Conservation (phyloP, 2,329 filamentous ascomycete genomes). For the Rhynchosporium agropyri region DNA sequence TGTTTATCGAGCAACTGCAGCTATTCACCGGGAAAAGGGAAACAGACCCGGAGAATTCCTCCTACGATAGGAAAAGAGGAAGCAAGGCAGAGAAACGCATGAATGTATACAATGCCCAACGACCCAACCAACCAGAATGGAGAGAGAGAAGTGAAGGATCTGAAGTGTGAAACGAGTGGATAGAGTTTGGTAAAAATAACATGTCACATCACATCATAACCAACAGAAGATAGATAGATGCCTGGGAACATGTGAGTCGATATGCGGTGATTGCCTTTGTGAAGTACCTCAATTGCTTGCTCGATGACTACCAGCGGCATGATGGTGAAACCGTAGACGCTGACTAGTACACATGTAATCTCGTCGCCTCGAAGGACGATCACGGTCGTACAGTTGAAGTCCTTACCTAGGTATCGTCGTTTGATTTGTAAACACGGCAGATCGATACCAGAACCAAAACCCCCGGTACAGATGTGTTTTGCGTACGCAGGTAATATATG, state of each 20-base stretch:
- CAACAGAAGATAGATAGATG: too few species aligned
- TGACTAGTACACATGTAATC: neutral
- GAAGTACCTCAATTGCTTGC: neutral
- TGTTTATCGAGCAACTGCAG: too few species aligned
- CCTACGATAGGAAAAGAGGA: neutral
- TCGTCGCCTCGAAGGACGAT: neutral
- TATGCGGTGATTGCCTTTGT: neutral
- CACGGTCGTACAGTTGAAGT: neutral
- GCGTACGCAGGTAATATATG: neutral
- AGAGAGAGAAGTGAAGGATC: conserved; percentile 2
- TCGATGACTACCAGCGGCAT: neutral
- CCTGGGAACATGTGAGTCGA: too few species aligned
- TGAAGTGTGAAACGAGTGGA: conserved; percentile 4
- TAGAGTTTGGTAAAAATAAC: neutral
- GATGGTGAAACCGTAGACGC: conserved; percentile 7
- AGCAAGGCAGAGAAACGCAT: conserved; percentile 8
- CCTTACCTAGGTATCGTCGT: neutral
- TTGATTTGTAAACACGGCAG: neutral
- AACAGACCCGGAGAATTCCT: too few species aligned
- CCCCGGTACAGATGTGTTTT: neutral
- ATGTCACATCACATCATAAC: neutral
- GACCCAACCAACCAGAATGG: neutral
- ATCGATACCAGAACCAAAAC: neutral
- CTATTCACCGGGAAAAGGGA: too few species aligned
- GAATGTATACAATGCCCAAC: neutral